phyloP scores from a whole-genome alignment of 2,329 filamentous ascomycete genomes.

The Bipolaris victoriae region DNA sequence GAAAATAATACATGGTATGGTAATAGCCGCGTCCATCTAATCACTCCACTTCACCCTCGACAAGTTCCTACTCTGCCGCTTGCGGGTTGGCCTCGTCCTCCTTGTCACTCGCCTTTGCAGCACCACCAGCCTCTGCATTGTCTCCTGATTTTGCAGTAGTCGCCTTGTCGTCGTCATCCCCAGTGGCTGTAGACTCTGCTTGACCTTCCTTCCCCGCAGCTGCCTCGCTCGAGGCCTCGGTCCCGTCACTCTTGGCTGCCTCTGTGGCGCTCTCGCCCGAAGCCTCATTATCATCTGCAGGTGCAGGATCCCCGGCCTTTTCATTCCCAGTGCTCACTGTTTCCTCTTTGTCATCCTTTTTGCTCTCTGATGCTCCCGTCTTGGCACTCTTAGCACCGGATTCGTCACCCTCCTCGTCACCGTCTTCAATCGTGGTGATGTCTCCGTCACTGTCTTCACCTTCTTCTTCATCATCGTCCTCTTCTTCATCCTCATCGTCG shows the following conservation, averaged over 20 bases:
- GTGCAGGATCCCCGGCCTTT: conserved; percentile 16
- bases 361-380: conserved; percentile 15
- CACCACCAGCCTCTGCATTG: conserved; percentile 20
- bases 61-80: conserved; percentile 3
- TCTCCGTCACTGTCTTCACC: conserved; percentile 10
- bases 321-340: conserved; percentile 28
- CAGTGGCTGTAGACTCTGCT: conserved; percentile 8
- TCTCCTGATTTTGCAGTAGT: conserved; percentile 19
- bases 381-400: conserved; percentile 6
- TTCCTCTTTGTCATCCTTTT: conserved; percentile 22
- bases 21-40: background rate
- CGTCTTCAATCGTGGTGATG: conserved; percentile 3
- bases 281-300: conserved; percentile 18
- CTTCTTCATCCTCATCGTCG: conserved; percentile 21
- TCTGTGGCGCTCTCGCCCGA: conserved; percentile 10
- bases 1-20: conserved; percentile 9
- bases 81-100: conserved; percentile 13
- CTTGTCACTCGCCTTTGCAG: conserved; percentile 14
- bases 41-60: background rate
- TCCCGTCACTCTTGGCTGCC: conserved; percentile 7
- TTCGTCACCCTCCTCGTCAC: conserved; percentile 20
- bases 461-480: conserved; percentile 16
- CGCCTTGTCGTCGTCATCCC: conserved; percentile 5
- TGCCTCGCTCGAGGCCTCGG: conserved; percentile 3
- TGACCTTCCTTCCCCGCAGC: conserved; percentile 7